These are phyloP conservation scores for Warburgia ugandensis DNA, from an alignment of 164 flowering plant species.

Conservation along the genomic window DNA sequence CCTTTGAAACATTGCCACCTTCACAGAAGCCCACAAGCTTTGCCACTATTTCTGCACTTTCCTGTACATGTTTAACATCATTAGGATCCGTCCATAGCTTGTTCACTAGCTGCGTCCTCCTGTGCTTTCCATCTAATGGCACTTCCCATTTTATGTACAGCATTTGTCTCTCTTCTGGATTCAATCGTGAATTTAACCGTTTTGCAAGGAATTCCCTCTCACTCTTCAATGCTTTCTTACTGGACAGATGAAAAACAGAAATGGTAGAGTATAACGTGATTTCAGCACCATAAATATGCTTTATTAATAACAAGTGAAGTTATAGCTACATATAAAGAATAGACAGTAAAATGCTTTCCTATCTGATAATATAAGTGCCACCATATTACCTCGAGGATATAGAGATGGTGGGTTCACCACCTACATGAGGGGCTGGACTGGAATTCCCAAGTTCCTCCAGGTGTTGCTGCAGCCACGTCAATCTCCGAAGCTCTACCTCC, in stretches of 20 bases:
- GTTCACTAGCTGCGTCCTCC: constrained; percentile 55
- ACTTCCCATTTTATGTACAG: constrained; percentile 78
- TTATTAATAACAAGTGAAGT: not conserved
- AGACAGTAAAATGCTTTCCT: not conserved
- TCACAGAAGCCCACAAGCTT: constrained; percentile 55
- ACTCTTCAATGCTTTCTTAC: constrained; percentile 44
- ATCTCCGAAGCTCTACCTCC: constrained; percentile 95
- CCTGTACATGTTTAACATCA: constrained; percentile 50
- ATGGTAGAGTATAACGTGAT: too few species aligned
- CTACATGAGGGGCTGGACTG: constrained; percentile 6
- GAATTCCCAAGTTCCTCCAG: constrained; percentile 16
- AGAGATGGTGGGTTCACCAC: constrained; percentile 26
- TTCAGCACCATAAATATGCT: not conserved
- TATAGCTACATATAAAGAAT: not conserved
- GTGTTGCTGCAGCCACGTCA: constrained; percentile 48
- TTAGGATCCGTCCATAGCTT: constrained; percentile 54
- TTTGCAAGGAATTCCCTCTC: constrained; percentile 69
- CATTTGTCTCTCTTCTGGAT: constrained; percentile 43
- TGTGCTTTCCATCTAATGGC: constrained; percentile 42
- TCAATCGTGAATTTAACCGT: constrained; percentile 45
- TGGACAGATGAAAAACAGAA: constrained; percentile 15
- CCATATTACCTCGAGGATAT: constrained; percentile 56
- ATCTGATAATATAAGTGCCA: not conserved
- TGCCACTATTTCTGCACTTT: constrained; percentile 72
- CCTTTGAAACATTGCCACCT: constrained; percentile 61